Base-by-base conservation (phyloP, 2,329 filamentous ascomycete species). In the Sclerotinia glacialis region DNA sequence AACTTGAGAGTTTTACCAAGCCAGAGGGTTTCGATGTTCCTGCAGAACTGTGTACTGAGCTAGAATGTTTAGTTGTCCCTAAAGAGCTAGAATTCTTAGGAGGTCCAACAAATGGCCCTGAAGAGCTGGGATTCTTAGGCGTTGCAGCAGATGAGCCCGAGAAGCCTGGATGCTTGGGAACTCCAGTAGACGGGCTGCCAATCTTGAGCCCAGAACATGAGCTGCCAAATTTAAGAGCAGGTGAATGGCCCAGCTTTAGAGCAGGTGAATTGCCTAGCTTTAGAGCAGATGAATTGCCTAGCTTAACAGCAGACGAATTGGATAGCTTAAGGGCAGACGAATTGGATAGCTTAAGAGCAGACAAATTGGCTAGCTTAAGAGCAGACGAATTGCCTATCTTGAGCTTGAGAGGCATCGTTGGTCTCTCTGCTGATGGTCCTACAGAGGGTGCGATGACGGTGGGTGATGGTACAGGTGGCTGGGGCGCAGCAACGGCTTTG, bases 391-490 rank as follows among this genome's bases (percentile, higher is more conserved):
- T 60, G 7, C 44, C 58, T 40, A 65, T 34, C 28, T 65, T 65
- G 31, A 65, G 40, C 42, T 65, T 65, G 21, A 60, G 44, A n/a
- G 58, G 58, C 31, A 65, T 56, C 7, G 62, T n/a, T 44, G 54
- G 64, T 28, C 58, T 61, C 12, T 44, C 49, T 55, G 55, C 42
- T 47, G 58, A 16, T 23, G 62, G 62, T 28, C 1, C 28, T 37
- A 31, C 40, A 46, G 23, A 16, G 5, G 64, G 54, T 34, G 31
- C 37, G 26, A 12, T 3, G 26, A 34, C 40, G 55, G n/a, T 26
- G n/a, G 62, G 56, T 7, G 44, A 11, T 14, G 55, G 52, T 34
- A 62, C 31, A 67, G 40, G 49, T 47, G 63, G 54, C 18, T 60
- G 40, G n/a, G 64, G 64, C 26, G 42, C 31, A 37, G 65, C 47